Conservation (phyloP, 2,329 filamentous ascomycete genomes). For the Xylariaceae sp. region DNA sequence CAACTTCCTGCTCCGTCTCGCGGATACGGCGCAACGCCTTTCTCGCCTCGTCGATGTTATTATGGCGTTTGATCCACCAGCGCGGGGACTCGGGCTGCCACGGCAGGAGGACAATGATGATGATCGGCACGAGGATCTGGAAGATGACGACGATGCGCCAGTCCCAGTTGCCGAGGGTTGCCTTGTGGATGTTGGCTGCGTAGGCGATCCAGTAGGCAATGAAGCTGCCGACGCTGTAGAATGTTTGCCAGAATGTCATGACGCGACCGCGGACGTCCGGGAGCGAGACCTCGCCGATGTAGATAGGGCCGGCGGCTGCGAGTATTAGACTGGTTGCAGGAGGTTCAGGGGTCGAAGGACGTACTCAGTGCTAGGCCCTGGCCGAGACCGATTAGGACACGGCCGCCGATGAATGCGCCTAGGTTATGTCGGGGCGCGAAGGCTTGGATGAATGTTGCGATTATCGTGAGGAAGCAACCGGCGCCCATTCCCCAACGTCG, state of each 20-base stretch:
- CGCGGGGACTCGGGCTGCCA: slow-evolving; percentile 64
- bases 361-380: slow-evolving; percentile 53
- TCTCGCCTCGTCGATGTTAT: slow-evolving; percentile 56
- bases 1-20: slow-evolving; percentile 59
- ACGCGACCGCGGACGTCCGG: too few relatives aligned
- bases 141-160: slow-evolving; percentile 70
- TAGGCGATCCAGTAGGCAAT: slow-evolving; percentile 63
- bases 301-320: too few relatives aligned
- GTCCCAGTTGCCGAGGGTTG: slow-evolving; percentile 61
- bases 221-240: slow-evolving; percentile 61
- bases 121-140: slow-evolving; percentile 60
- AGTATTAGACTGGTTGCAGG: too few relatives aligned
- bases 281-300: too few relatives aligned
- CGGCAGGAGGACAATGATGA: slow-evolving; percentile 58
- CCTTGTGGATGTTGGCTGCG: slow-evolving; percentile 51
- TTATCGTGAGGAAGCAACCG: slow-evolving; percentile 59
- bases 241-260: slow-evolving; percentile 39
- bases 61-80: slow-evolving; percentile 60
- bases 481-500: slow-evolving; percentile 60
- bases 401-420: slow-evolving; percentile 62
- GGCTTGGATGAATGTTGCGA: slow-evolving; percentile 64
- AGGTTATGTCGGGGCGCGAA: slow-evolving; percentile 57
- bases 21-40: slow-evolving; percentile 55
- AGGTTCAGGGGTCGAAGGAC: too few relatives aligned
- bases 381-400: slow-evolving; percentile 64